Evolutionary conservation across 768 basidiomycete genomes (phyloP).

Genomic region (Naganishia antarctica): DNA sequence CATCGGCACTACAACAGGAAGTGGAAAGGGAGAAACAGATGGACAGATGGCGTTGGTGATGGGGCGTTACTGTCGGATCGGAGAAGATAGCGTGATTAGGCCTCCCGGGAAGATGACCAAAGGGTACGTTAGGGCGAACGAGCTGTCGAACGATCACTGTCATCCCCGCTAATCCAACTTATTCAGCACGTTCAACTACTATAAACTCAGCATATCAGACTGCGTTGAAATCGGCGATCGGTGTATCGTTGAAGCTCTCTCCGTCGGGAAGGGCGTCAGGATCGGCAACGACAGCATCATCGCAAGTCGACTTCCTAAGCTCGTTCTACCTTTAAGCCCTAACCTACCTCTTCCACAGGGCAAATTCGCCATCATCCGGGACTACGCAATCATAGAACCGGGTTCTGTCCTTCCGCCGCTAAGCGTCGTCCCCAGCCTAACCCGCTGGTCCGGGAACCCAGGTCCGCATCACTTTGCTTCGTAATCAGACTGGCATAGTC

Average conservation of each 20-base stretch:
- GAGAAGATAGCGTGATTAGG: constrained; percentile 77
- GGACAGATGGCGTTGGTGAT: constrained; percentile 69
- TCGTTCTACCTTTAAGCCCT: background rate
- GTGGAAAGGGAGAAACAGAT: constrained; percentile 47
- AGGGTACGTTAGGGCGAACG: too few species aligned
- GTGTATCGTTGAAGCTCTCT: constrained; percentile 85
- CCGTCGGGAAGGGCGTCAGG: constrained; percentile 86
- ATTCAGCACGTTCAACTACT: constrained; percentile 67
- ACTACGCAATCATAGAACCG: constrained; percentile 84
- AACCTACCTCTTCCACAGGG: constrained; percentile 57
- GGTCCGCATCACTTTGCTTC: constrained; percentile 54
- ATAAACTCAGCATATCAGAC: constrained; percentile 95
- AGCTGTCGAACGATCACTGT: too few species aligned
- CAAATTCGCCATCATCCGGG: constrained; percentile 93
- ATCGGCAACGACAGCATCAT: constrained; percentile 95
- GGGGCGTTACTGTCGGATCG: constrained; percentile 86
- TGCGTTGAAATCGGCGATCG: constrained; percentile 89
- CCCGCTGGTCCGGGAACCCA: constrained; percentile 81
- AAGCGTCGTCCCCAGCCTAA: constrained; percentile 83
- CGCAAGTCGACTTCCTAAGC: constrained; percentile 60
- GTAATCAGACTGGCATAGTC: too few species aligned
- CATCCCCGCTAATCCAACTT: too few species aligned
- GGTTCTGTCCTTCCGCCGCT: constrained; percentile 84
- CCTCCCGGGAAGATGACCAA: constrained; percentile 52
- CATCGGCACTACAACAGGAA: background rate